These are phyloP conservation scores for Vigna reflexopilosa DNA, from an alignment of 306 rosid genomes.

Conservation along the genomic window DNA sequence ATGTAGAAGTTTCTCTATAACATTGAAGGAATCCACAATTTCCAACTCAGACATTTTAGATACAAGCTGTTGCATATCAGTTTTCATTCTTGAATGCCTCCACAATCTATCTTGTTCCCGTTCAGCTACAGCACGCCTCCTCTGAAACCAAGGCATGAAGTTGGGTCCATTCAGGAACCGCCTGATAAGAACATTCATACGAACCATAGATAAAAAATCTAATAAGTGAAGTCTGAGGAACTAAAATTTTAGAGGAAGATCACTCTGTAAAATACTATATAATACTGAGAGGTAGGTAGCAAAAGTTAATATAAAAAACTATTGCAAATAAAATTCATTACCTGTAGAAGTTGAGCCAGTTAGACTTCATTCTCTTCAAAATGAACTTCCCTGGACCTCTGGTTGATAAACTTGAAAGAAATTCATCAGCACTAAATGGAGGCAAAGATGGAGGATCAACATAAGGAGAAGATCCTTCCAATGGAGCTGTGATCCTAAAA, in stretches of 20 bases:
- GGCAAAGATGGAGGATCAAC: conserved; percentile 69
- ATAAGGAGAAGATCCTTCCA: conserved; percentile 83
- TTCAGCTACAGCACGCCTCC: conserved; percentile 83
- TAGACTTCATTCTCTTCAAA: conserved; percentile 80
- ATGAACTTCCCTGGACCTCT: conserved; percentile 92
- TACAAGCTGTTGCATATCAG: conserved; percentile 62
- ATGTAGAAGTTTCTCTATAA: conserved; percentile 75
- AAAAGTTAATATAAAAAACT: conserved; percentile 21
- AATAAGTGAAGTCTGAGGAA: conserved; percentile 2
- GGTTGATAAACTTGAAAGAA: conserved; percentile 70
- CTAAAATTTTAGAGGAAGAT: conserved; percentile 5
- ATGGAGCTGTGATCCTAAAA: conserved; percentile 70
- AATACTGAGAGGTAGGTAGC: conserved; percentile 10
- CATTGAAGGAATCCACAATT: conserved; percentile 74
- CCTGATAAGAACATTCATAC: conserved; percentile 55
- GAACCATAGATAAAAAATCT: conserved; percentile 6
- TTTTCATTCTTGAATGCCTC: conserved; percentile 78
- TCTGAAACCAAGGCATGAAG: conserved; percentile 82
- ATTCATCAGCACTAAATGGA: conserved; percentile 70
- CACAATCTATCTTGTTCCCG: conserved; percentile 81
- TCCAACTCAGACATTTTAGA: conserved; percentile 80
- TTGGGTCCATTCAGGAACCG: conserved; percentile 83
- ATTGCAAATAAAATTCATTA: conserved; percentile 38
- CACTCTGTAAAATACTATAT: background rate
- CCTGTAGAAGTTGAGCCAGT: conserved; percentile 87